A percentile compares a stretch with the other conserved stretches of the same genome.
phyloP scores from a whole-genome alignment of 306 rosid genomes.

The Sindora glabra region DNA sequence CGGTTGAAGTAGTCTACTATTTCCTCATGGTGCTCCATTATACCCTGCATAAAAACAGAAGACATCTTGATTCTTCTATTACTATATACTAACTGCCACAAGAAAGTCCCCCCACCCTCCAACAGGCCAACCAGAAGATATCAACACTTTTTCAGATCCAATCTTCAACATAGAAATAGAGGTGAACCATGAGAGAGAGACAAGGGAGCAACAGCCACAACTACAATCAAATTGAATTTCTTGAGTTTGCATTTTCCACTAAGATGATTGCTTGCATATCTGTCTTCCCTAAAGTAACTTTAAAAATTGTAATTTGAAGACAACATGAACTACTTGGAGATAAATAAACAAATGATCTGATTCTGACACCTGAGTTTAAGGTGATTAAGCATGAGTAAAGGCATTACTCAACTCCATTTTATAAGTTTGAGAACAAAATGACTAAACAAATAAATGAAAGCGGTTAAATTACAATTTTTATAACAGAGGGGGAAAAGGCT shows the following conservation, averaged over 20 bases:
- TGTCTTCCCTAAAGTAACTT: neutral
- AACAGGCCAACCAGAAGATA: neutral
- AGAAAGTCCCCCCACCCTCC: too few relatives aligned
- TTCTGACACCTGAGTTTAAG: neutral
- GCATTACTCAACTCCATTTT: too few relatives aligned
- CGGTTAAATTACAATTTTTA: neutral
- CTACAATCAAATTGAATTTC: slow-evolving; percentile 7
- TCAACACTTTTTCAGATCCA: neutral
- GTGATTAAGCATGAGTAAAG: too few relatives aligned
- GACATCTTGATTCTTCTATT: slow-evolving; percentile 14
- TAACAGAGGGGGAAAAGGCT: neutral
- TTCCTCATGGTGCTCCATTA: slow-evolving; percentile 71
- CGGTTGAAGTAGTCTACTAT: slow-evolving; percentile 70
- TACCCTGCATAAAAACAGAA: slow-evolving; percentile 48
- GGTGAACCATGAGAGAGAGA: neutral
- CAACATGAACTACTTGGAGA: neutral
- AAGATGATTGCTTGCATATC: neutral
- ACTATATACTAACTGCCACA: too few relatives aligned
- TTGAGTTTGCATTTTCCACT: neutral
- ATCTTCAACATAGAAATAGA: neutral
- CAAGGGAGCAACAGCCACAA: neutral
- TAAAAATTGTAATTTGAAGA: neutral
- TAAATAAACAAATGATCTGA: neutral
- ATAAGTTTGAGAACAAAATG: too few relatives aligned
- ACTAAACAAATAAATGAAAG: too few relatives aligned